A percentile compares a stretch with the other conserved stretches of the same genome.
These are phyloP conservation scores for Aristolochia contorta DNA, from an alignment of 164 flowering plant genomes.

Conservation along the genomic window DNA sequence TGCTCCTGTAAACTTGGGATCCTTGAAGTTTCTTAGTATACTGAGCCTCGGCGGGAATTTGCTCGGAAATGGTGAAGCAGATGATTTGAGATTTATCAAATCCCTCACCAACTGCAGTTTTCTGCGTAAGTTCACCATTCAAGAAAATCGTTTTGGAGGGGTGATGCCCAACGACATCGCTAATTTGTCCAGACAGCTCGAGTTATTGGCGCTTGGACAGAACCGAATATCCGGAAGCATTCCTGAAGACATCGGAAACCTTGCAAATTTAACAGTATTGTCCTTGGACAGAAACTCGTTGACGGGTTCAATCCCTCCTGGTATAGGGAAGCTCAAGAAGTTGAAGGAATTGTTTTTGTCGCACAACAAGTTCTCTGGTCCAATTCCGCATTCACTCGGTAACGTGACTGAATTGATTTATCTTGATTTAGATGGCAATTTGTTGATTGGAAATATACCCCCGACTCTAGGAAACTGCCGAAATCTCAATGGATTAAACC, in stretches of 20 bases:
- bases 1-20: constrained; percentile 1
- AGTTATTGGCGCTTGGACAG: neutral
- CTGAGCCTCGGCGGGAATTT: neutral
- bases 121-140: neutral
- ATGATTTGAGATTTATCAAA: constrained; percentile 1
- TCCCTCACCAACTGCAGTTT: constrained; percentile 5
- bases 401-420: constrained; percentile 14
- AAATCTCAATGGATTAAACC: neutral
- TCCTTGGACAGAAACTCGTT: constrained; percentile 9
- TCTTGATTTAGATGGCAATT: constrained; percentile 1
- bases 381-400: constrained; percentile 20
- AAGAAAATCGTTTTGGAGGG: constrained; percentile 17
- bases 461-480: neutral
- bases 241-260: constrained; percentile 25
- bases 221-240: constrained; percentile 25
- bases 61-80: neutral
- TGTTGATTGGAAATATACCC: constrained; percentile 4
- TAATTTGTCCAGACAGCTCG: constrained; percentile 17
- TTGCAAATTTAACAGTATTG: constrained; percentile 14
- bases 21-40: neutral
- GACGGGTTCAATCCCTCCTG: constrained; percentile 20
- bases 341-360: constrained; percentile 10
- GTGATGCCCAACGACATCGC: constrained; percentile 17
- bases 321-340: constrained; percentile 20
- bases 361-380: constrained; percentile 14